Percentiles rank a stretch among this genome's conserved stretches.
Conservation (phyloP, 345 rosid genomes). For the Murraya koenigii region DNA sequence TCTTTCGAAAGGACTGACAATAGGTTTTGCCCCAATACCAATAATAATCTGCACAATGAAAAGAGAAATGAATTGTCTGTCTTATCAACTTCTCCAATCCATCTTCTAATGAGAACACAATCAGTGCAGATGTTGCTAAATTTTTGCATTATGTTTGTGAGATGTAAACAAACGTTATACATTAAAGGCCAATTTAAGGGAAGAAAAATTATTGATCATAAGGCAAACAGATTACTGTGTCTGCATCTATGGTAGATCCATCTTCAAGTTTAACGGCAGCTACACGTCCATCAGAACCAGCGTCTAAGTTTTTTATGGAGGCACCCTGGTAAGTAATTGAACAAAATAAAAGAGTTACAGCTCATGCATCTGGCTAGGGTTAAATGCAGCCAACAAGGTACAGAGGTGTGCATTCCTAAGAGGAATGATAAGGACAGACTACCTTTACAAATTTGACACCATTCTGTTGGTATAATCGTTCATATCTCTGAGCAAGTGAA, state of each 20-base stretch:
- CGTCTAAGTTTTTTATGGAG: slow-evolving; percentile 74
- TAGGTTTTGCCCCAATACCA: slow-evolving; percentile 95
- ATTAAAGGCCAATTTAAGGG: background rate
- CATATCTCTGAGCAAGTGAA: slow-evolving; percentile 80
- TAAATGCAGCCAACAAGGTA: background rate
- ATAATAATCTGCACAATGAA: slow-evolving; percentile 56
- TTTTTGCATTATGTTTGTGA: background rate
- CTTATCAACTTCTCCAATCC: background rate
- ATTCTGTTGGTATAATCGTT: slow-evolving; percentile 74
- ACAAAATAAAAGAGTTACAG: slow-evolving; percentile 4
- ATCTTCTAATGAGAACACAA: background rate
- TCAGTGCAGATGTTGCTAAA: background rate
- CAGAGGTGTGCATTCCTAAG: background rate
- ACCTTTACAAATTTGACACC: slow-evolving; percentile 83
- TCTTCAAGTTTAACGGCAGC: slow-evolving; percentile 75
- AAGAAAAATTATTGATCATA: background rate
- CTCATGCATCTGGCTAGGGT: background rate
- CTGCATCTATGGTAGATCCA: slow-evolving; percentile 85
- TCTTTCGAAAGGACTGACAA: slow-evolving; percentile 68
- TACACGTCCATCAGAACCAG: slow-evolving; percentile 73
- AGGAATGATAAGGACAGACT: slow-evolving; percentile 6
- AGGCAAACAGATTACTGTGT: slow-evolving; percentile 45
- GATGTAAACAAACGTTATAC: background rate
- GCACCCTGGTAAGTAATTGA: slow-evolving; percentile 50
- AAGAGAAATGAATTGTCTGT: background rate